Evolutionary conservation across 352 stramenopile species (phyloP).

Genomic region (Plasmopara muralis): DNA sequence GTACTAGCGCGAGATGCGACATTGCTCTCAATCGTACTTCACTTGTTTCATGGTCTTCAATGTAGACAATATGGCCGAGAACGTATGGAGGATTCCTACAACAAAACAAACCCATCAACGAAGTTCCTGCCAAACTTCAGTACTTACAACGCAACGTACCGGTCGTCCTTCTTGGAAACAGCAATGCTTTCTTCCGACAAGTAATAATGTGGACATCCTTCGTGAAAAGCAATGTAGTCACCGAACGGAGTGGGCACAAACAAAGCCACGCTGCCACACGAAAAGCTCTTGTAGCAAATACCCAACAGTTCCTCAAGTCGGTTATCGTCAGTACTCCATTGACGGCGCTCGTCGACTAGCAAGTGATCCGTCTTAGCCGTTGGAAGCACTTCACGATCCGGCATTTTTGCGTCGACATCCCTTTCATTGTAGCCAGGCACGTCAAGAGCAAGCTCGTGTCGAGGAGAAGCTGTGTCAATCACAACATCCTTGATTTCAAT

Average conservation of each 20-base stretch:
- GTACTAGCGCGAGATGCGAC: slow-evolving; percentile 1
- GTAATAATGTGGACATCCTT: slow-evolving; percentile 77
- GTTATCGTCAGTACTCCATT: slow-evolving; percentile 57
- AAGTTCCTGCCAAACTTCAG: neutral
- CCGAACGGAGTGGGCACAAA: slow-evolving; percentile 78
- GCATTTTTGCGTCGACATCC: slow-evolving; percentile 20
- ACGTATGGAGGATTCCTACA: slow-evolving; percentile 63
- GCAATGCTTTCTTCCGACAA: slow-evolving; percentile 73
- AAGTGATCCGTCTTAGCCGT: slow-evolving; percentile 29
- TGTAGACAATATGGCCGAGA: slow-evolving; percentile 75
- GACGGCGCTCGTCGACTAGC: slow-evolving; percentile 27
- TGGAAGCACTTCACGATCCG: slow-evolving; percentile 21
- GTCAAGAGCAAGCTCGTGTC: slow-evolving; percentile 2
- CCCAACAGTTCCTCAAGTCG: slow-evolving; percentile 63
- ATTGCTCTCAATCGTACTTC: slow-evolving; percentile 21
- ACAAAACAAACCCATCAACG: slow-evolving; percentile 1
- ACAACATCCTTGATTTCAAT: slow-evolving; percentile 30
- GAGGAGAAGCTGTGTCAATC: slow-evolving; percentile 30
- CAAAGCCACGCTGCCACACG: slow-evolving; percentile 56
- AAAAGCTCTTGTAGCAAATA: slow-evolving; percentile 82
- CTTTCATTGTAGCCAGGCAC: slow-evolving; percentile 2
- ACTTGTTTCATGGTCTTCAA: slow-evolving; percentile 69
- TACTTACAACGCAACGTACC: slow-evolving; percentile 11
- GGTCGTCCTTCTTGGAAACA: slow-evolving; percentile 55
- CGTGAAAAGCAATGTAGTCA: slow-evolving; percentile 83